A percentile compares a stretch with the other conserved stretches of the same genome.
phyloP scores from a whole-genome alignment of 2,329 filamentous ascomycete genomes.

The Tolypocladium inflatum region DNA sequence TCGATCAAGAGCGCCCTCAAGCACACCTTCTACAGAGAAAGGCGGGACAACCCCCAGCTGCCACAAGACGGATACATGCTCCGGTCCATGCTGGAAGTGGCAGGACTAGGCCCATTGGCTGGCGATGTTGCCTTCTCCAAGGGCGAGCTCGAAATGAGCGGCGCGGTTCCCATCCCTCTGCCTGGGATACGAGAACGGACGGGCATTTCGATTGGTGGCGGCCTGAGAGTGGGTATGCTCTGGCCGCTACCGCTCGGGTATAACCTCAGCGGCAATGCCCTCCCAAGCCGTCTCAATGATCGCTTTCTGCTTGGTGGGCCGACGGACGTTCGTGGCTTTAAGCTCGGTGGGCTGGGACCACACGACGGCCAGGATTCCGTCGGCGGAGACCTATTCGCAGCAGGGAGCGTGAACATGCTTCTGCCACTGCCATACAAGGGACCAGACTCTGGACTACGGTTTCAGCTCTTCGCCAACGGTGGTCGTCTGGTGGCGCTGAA shows the following conservation, averaged over 20 bases:
- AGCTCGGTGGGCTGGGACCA: slow-evolving; percentile 79
- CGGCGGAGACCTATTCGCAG: slow-evolving; percentile 86
- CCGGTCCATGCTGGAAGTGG: slow-evolving; percentile 72
- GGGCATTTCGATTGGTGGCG: slow-evolving; percentile 74
- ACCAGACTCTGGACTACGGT: slow-evolving; percentile 70
- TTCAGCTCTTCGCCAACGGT: slow-evolving; percentile 88
- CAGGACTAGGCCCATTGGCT: slow-evolving; percentile 71
- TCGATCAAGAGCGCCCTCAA: slow-evolving; percentile 80
- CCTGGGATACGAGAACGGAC: slow-evolving; percentile 60
- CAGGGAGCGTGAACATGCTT: slow-evolving; percentile 77
- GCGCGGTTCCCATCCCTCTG: slow-evolving; percentile 63
- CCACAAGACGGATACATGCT: slow-evolving; percentile 75
- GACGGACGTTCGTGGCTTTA: slow-evolving; percentile 90
- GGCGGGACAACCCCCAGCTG: slow-evolving; percentile 75
- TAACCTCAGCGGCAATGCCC: slow-evolving; percentile 37
- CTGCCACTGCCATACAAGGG: slow-evolving; percentile 76
- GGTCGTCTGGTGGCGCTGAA: slow-evolving; percentile 74
- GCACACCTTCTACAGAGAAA: slow-evolving; percentile 72
- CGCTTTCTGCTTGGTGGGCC: slow-evolving; percentile 92
- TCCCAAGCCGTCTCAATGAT: slow-evolving; percentile 78
- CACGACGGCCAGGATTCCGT: slow-evolving; percentile 78
- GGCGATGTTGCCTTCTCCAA: slow-evolving; percentile 95
- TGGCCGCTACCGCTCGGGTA: slow-evolving; percentile 68
- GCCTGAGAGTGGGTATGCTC: slow-evolving; percentile 71
- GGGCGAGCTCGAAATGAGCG: slow-evolving; percentile 74